These are phyloP conservation scores for Paramecium pentaurelia DNA, from an alignment of 73 alveolate species.

Conservation along the genomic window DNA sequence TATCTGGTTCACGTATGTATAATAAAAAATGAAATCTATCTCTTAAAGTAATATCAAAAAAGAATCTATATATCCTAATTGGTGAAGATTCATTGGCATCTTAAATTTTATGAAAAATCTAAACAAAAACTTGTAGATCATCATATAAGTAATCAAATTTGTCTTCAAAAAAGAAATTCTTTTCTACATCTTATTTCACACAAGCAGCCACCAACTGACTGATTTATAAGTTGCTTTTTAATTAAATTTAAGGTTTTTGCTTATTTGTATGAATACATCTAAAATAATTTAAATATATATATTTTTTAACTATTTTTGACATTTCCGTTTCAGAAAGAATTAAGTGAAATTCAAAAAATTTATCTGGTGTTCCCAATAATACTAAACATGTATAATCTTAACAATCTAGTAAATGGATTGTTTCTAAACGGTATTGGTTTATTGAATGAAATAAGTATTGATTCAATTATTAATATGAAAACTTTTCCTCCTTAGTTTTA, in stretches of 20 bases:
- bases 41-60: background rate
- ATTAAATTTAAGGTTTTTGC: background rate
- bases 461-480: background rate
- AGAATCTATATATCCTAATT: background rate
- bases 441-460: background rate
- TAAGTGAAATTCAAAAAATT: background rate
- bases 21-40: background rate
- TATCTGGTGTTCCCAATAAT: background rate
- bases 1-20: background rate
- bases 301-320: background rate
- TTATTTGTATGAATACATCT: background rate
- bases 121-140: background rate
- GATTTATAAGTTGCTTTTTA: background rate
- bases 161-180: background rate
- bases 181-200: background rate
- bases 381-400: background rate
- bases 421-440: background rate
- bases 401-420: background rate
- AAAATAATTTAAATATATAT: background rate
- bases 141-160: background rate
- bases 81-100: background rate
- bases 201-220: background rate
- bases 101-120: background rate
- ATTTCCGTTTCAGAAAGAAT: background rate
- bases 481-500: background rate